phyloP scores from a whole-genome alignment of 164 flowering plant species.

The Chloranthus sessilifolius region DNA sequence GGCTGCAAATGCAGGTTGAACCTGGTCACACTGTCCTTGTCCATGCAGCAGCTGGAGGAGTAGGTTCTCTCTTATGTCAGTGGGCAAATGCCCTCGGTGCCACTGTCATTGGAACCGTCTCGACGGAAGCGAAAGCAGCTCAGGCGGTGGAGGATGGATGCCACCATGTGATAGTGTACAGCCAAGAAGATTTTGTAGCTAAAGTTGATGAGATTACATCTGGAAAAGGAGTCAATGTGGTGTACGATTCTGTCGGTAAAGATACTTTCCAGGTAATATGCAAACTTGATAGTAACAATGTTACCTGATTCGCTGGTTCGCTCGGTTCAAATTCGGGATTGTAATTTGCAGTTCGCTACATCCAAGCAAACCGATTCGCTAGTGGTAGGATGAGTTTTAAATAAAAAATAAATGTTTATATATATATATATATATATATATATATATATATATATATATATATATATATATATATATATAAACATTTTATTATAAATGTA shows the following conservation, averaged over 20 bases:
- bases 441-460: too few relatives aligned
- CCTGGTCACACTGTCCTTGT: conserved; percentile 74
- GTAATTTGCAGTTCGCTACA: too few relatives aligned
- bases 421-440: background rate
- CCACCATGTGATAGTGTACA: conserved; percentile 67
- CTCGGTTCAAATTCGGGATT: too few relatives aligned
- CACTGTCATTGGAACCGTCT: conserved; percentile 91
- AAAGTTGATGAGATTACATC: conserved; percentile 46
- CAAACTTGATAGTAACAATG: too few relatives aligned
- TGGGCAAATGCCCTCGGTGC: conserved; percentile 94
- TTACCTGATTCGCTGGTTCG: too few relatives aligned
- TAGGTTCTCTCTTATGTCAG: conserved; percentile 85
- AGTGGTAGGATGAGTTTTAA: too few relatives aligned
- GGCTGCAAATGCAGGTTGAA: conserved; percentile 49
- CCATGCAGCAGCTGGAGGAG: conserved; percentile 98
- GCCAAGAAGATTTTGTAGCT: conserved; percentile 70
- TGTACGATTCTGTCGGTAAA: conserved; percentile 34
- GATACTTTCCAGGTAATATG: conserved; percentile 31
- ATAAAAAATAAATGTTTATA: background rate
- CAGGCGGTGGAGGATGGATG: conserved; percentile 88
- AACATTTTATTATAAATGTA: background rate
- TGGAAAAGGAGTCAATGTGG: conserved; percentile 28
- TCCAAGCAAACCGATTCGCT: too few relatives aligned
- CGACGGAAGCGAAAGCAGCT: conserved; percentile 74
- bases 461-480: too few relatives aligned